Evolutionary conservation across 345 rosid genomes (phyloP).

Genomic region (Citrus mangshanensis): DNA sequence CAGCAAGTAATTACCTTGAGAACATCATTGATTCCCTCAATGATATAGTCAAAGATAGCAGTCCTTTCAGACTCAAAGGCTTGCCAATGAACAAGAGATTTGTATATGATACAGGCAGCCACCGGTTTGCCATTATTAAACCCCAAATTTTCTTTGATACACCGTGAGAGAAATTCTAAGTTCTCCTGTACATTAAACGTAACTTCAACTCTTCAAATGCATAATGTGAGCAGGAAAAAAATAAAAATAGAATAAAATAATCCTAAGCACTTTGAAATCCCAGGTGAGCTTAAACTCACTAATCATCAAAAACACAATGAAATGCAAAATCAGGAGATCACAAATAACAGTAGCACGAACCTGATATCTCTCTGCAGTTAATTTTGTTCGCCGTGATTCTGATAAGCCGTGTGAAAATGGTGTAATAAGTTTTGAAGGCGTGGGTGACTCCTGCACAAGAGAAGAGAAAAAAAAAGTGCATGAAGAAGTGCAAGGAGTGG

Average conservation of each 20-base stretch:
- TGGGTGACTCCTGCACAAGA: conserved; percentile 76
- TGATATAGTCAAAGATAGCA: conserved; percentile 77
- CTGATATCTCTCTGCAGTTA: conserved; percentile 83
- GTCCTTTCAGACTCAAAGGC: conserved; percentile 93
- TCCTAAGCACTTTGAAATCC: neutral
- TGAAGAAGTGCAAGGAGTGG: neutral
- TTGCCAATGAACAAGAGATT: conserved; percentile 92
- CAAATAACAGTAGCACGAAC: conserved; percentile 33
- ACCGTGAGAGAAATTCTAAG: conserved; percentile 76
- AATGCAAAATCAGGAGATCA: neutral
- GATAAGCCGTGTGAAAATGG: conserved; percentile 73
- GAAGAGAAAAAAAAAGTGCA: neutral
- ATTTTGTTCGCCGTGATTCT: conserved; percentile 73
- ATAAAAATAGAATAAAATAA: neutral
- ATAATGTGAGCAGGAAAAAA: conserved; percentile 15
- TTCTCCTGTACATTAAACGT: conserved; percentile 58
- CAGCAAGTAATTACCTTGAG: conserved; percentile 54
- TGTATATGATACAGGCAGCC: conserved; percentile 85
- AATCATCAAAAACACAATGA: neutral
- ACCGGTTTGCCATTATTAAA: conserved; percentile 79
- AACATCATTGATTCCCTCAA: conserved; percentile 84
- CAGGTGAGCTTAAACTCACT: neutral
- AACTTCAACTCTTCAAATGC: conserved; percentile 6
- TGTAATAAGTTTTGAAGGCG: conserved; percentile 71
- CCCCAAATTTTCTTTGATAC: conserved; percentile 83